These are phyloP conservation scores for Pseudogymnoascus sp. DNA, from an alignment of 2,329 filamentous ascomycete species.

Conservation along the genomic window DNA sequence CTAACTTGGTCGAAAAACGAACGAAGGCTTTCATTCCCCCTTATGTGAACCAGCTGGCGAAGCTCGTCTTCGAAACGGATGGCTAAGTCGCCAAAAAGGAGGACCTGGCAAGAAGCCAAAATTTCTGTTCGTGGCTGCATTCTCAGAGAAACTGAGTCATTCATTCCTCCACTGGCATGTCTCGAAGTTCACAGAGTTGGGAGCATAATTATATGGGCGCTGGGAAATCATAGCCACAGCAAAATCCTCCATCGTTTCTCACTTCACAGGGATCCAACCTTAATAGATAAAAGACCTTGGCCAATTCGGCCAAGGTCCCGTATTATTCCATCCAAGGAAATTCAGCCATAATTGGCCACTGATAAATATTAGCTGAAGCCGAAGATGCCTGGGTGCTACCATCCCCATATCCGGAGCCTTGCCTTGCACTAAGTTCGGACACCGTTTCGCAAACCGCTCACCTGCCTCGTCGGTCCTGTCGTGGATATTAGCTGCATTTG, in stretches of 20 bases:
- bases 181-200: no score
- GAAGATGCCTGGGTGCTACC: not conserved
- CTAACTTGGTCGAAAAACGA: slow-evolving; percentile 4
- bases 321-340: not conserved
- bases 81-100: slow-evolving; percentile 1
- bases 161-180: not conserved
- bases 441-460: slow-evolving; percentile 2
- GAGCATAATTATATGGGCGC: not conserved
- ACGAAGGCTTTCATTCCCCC: not conserved
- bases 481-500: not conserved
- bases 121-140: not conserved
- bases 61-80: not conserved
- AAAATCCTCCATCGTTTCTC: not conserved
- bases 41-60: not conserved
- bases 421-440: not conserved
- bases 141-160: not conserved
- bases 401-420: not conserved
- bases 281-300: not conserved
- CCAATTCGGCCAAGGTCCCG: not conserved
- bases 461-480: not conserved
- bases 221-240: not conserved
- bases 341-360: slow-evolving; percentile 8
- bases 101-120: not conserved
- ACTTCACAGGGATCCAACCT: not conserved
- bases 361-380: not conserved